These are phyloP conservation scores for Pestalotiopsis sp. DNA, from an alignment of 2,329 filamentous ascomycete species.

Conservation along the genomic window DNA sequence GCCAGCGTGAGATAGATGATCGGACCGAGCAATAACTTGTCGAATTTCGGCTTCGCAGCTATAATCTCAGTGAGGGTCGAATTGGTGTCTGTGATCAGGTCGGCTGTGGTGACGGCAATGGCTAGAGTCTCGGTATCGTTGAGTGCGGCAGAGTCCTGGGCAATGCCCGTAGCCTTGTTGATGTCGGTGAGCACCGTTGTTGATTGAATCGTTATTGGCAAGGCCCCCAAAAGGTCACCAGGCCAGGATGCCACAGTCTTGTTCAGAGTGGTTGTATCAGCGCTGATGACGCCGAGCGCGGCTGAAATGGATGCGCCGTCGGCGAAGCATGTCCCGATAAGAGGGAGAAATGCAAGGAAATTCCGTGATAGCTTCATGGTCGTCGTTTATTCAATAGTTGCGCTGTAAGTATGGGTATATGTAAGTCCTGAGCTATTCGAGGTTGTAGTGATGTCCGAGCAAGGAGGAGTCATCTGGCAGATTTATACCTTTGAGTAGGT, in stretches of 20 bases:
- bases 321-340: constrained; percentile 25
- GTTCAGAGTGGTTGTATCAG: constrained; percentile 35
- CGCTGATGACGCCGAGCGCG: constrained; percentile 36
- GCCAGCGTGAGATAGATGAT: constrained; percentile 44
- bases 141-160: constrained; percentile 38
- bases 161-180: constrained; percentile 37
- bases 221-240: constrained; percentile 37
- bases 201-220: constrained; percentile 43
- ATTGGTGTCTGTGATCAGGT: constrained; percentile 39
- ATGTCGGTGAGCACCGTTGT: constrained; percentile 40
- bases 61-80: constrained; percentile 39
- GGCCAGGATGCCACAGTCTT: constrained; percentile 36
- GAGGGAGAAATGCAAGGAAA: constrained; percentile 11
- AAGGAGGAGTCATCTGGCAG: neutral
- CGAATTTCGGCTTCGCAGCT: constrained; percentile 43
- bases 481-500: neutral
- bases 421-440: neutral
- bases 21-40: constrained; percentile 41
- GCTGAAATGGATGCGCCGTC: constrained; percentile 34
- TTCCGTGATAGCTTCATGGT: constrained; percentile 15
- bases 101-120: constrained; percentile 37
- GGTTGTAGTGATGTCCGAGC: neutral
- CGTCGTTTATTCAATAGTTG: neutral
- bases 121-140: constrained; percentile 37
- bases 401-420: neutral